phyloP scores from a whole-genome alignment of 2,329 filamentous ascomycete species.

The Colletotrichum spinosum region DNA sequence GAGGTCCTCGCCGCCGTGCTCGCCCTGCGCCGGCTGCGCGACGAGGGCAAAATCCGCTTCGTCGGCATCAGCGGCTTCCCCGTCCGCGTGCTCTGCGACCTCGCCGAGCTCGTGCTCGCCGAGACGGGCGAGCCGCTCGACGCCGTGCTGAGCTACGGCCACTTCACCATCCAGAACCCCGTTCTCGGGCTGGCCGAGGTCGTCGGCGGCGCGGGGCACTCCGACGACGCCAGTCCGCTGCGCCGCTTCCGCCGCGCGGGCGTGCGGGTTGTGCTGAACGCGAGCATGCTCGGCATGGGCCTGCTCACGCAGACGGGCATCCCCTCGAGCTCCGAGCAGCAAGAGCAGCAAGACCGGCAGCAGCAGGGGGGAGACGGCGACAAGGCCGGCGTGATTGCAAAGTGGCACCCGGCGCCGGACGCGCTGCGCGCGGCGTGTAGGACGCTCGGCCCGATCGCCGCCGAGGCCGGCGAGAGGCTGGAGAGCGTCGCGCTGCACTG shows the following conservation, averaged over 20 bases:
- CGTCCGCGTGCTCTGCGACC: constrained; percentile 79
- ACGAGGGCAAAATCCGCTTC: constrained; percentile 80
- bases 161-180: constrained; percentile 35
- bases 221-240: constrained; percentile 84
- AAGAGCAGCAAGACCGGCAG: not conserved
- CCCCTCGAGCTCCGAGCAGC: constrained; percentile 16
- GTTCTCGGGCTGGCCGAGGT: constrained; percentile 77
- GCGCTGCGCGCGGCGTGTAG: constrained; percentile 75
- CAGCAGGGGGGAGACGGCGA: not conserved
- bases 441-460: constrained; percentile 72
- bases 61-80: constrained; percentile 95
- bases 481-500: constrained; percentile 88
- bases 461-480: constrained; percentile 74
- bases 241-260: constrained; percentile 74
- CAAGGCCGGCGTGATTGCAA: constrained; percentile 80
- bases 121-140: constrained; percentile 30
- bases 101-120: constrained; percentile 57
- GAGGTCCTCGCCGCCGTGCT: constrained; percentile 75
- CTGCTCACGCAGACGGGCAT: constrained; percentile 83
- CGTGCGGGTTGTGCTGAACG: constrained; percentile 87
- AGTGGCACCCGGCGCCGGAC: constrained; percentile 87
- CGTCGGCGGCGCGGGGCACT: constrained; percentile 91
- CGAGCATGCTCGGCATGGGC: constrained; percentile 92
- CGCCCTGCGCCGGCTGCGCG: constrained; percentile 81
- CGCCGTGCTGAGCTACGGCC: constrained; percentile 29